Percentiles rank a stretch among this genome's conserved stretches.
phyloP scores from a whole-genome alignment of 352 stramenopile genomes.

The Albugo laibachii region DNA sequence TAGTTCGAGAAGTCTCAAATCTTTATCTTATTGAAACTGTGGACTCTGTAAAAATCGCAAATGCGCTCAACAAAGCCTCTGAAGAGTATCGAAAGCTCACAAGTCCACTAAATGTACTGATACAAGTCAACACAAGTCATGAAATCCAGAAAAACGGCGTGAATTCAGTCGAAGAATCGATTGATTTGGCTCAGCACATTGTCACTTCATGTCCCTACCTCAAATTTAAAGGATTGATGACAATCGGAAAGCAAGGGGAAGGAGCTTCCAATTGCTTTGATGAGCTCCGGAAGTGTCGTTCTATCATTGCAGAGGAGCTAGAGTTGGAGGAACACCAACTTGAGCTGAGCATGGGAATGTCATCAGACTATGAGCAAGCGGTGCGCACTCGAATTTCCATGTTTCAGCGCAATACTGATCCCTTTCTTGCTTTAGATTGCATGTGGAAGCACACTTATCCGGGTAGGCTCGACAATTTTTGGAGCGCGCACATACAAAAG shows the following conservation, averaged over 20 bases:
- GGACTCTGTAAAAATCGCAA: constrained; percentile 90
- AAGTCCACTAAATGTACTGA: constrained; percentile 82
- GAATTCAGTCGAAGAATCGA: constrained; percentile 35
- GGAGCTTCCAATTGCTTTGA: constrained; percentile 84
- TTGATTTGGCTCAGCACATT: constrained; percentile 79
- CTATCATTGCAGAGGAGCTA: constrained; percentile 43
- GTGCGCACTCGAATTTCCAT: constrained; percentile 8
- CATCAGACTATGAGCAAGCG: constrained; percentile 92
- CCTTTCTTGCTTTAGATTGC: constrained; percentile 48
- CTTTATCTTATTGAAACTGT: constrained; percentile 94
- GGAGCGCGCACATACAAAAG: constrained; percentile 80
- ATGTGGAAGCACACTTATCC: constrained; percentile 88
- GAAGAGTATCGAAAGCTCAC: constrained; percentile 21
- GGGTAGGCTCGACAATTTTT: constrained; percentile 97
- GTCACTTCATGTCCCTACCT: constrained; percentile 76
- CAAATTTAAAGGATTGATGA: constrained; percentile 95
- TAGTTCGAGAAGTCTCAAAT: constrained; percentile 83
- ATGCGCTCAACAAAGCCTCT: constrained; percentile 85
- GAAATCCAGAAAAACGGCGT: constrained; percentile 96
- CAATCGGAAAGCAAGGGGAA: constrained; percentile 92
- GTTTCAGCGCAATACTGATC: background rate
- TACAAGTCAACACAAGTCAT: constrained; percentile 97
- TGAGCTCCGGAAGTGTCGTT: constrained; percentile 49
- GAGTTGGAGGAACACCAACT: constrained; percentile 42
- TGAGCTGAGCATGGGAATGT: constrained; percentile 99